Evolutionary conservation across 2,329 filamentous ascomycete species (phyloP).

Genomic region (Westerdykella sp.): DNA sequence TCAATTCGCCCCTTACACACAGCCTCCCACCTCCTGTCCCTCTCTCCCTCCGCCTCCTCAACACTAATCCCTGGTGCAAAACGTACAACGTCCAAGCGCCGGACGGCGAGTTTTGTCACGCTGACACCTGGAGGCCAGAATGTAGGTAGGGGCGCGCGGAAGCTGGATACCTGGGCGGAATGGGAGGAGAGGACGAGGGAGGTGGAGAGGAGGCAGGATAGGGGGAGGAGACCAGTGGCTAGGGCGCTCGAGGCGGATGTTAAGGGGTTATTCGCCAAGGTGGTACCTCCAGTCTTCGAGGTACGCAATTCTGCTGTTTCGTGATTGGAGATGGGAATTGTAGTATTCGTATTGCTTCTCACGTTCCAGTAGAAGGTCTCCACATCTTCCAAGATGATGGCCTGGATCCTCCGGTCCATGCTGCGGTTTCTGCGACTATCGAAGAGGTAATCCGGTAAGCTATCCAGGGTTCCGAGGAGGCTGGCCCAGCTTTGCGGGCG

Average conservation of each 20-base stretch:
- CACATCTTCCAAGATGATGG: slow-evolving; percentile 51
- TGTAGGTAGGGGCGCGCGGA: slow-evolving; percentile 18
- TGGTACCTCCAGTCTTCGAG: background rate
- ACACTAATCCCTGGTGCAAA: slow-evolving; percentile 36
- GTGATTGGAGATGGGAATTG: slow-evolving; percentile 1
- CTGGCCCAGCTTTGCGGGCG: slow-evolving; percentile 47
- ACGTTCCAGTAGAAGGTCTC: slow-evolving; percentile 53
- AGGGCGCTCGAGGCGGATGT: slow-evolving; percentile 12
- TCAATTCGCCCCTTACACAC: slow-evolving; percentile 35
- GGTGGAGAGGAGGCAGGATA: slow-evolving; percentile 7
- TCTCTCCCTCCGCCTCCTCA: slow-evolving; percentile 35
- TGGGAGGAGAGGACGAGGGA: background rate
- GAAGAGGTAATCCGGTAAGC: slow-evolving; percentile 48
- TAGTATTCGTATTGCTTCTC: slow-evolving; percentile 26
- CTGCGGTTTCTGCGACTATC: slow-evolving; percentile 41
- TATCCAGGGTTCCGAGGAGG: slow-evolving; percentile 45
- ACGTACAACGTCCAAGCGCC: slow-evolving; percentile 27
- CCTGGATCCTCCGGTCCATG: slow-evolving; percentile 41
- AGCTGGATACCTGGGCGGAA: background rate
- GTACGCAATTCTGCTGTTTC: too few relatives aligned
- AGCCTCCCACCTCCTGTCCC: slow-evolving; percentile 29
- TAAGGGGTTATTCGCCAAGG: slow-evolving; percentile 6
- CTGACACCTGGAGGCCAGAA: slow-evolving; percentile 22
- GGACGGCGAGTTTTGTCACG: slow-evolving; percentile 30
- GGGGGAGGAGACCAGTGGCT: slow-evolving; percentile 7